Evolutionary conservation across 2,329 filamentous ascomycete species (phyloP).

Genomic region (Xylaria sp.): DNA sequence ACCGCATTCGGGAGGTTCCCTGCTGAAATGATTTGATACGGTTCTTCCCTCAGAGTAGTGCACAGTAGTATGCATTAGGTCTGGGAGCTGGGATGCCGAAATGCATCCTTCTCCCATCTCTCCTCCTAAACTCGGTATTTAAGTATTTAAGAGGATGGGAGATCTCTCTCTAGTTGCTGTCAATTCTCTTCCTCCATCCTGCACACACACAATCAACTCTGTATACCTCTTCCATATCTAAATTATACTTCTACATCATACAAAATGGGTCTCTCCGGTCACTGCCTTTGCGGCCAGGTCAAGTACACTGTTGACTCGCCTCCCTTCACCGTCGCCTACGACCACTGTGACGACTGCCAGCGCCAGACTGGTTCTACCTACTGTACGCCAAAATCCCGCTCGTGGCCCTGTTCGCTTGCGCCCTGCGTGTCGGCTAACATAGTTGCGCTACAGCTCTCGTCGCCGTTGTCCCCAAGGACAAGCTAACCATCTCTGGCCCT

Average conservation of each 20-base stretch:
- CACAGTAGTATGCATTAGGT: slow-evolving; percentile 27
- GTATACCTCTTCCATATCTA: slow-evolving; percentile 1
- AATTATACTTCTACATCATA: slow-evolving; percentile 12
- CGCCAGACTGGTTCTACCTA: slow-evolving; percentile 72
- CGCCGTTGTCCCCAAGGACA: slow-evolving; percentile 68
- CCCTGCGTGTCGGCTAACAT: slow-evolving; percentile 21
- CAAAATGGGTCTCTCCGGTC: slow-evolving; percentile 69
- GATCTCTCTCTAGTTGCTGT: slow-evolving; percentile 5
- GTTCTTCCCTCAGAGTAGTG: background rate
- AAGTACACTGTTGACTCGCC: slow-evolving; percentile 64
- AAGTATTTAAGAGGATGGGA: slow-evolving; percentile 19
- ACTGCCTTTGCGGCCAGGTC: slow-evolving; percentile 74
- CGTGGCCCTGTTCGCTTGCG: background rate
- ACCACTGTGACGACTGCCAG: slow-evolving; percentile 77
- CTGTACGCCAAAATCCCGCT: slow-evolving; percentile 51
- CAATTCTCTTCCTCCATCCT: background rate
- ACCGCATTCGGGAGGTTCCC: slow-evolving; percentile 9
- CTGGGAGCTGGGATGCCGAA: slow-evolving; percentile 6
- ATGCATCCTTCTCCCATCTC: slow-evolving; percentile 12
- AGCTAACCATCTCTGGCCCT: slow-evolving; percentile 66
- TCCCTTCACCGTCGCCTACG: slow-evolving; percentile 59
- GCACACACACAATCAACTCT: slow-evolving; percentile 2
- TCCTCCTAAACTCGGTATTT: background rate
- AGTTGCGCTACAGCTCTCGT: slow-evolving; percentile 60
- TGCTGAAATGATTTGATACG: slow-evolving; percentile 23